A percentile compares a stretch with the other conserved stretches of the same genome.
Evolutionary conservation across 2,329 filamentous ascomycete genomes (phyloP).

Genomic region (Hymenoscyphus linearis): DNA sequence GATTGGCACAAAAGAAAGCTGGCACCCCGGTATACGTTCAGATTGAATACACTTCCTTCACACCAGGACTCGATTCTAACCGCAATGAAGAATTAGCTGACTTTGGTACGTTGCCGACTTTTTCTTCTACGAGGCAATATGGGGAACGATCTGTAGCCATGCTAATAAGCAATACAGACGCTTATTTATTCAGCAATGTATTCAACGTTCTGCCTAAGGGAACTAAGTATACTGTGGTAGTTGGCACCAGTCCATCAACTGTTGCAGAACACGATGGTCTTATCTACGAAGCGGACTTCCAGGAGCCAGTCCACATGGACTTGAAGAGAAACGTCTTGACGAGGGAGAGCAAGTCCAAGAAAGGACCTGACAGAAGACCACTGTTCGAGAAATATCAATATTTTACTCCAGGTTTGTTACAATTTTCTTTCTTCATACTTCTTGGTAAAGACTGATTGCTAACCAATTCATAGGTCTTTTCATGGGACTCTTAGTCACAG

Average conservation of each 20-base stretch:
- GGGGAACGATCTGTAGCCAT: background rate
- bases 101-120: background rate
- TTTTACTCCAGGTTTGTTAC: slow-evolving; percentile 73
- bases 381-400: slow-evolving; percentile 94
- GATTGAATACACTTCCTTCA: background rate
- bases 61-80: background rate
- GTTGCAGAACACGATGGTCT: background rate
- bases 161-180: slow-evolving; percentile 22
- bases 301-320: slow-evolving; percentile 61
- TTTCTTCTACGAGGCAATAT: background rate
- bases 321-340: slow-evolving; percentile 54
- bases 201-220: slow-evolving; percentile 33
- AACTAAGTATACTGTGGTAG: slow-evolving; percentile 66
- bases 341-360: slow-evolving; percentile 30
- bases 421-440: background rate
- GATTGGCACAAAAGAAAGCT: slow-evolving; percentile 1
- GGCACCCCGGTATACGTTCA: background rate
- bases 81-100: background rate
- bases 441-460: background rate
- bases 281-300: slow-evolving; percentile 60
- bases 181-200: slow-evolving; percentile 19
- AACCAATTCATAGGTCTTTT: slow-evolving; percentile 62
- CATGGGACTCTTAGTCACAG: slow-evolving; percentile 68
- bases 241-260: slow-evolving; percentile 55
- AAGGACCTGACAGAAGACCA: slow-evolving; percentile 43